These are phyloP conservation scores for Cornus florida DNA, from an alignment of 148 eudicot genomes.

Conservation along the genomic window DNA sequence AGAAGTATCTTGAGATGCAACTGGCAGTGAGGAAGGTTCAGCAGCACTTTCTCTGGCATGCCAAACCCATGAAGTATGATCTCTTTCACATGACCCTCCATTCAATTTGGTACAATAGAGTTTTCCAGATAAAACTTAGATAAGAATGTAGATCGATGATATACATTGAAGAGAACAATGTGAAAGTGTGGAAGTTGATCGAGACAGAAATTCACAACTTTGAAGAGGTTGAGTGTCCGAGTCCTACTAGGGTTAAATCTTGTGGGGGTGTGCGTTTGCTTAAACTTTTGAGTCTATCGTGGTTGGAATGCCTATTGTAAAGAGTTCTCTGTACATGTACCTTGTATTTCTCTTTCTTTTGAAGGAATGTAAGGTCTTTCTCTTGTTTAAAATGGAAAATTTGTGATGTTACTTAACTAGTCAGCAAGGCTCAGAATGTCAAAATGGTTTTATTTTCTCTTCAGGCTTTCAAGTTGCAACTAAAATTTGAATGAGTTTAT, in stretches of 20 bases:
- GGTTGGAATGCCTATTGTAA: background rate
- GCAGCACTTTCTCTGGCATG: constrained; percentile 79
- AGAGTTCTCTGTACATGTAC: background rate
- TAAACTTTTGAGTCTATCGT: background rate
- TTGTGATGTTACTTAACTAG: background rate
- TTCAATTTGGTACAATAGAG: constrained; percentile 81
- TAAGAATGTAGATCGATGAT: background rate
- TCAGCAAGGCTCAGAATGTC: no score
- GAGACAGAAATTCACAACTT: background rate
- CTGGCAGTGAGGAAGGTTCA: constrained; percentile 65
- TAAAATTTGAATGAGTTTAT: no score
- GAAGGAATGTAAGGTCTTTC: background rate
- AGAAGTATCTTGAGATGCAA: constrained; percentile 72
- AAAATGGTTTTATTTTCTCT: no score
- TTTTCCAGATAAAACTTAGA: constrained; percentile 52
- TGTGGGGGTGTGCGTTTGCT: no score
- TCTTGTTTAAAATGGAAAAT: background rate
- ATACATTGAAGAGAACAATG: background rate
- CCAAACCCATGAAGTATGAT: constrained; percentile 69
- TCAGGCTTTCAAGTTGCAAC: no score
- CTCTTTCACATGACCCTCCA: constrained; percentile 88
- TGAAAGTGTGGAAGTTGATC: background rate
- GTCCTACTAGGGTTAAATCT: no score
- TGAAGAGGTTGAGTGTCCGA: background rate
- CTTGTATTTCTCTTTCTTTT: background rate